A percentile compares a stretch with the other conserved stretches of the same genome.
These are phyloP conservation scores for Hibiscus syriacus DNA, from an alignment of 345 rosid species.

Conservation along the genomic window DNA sequence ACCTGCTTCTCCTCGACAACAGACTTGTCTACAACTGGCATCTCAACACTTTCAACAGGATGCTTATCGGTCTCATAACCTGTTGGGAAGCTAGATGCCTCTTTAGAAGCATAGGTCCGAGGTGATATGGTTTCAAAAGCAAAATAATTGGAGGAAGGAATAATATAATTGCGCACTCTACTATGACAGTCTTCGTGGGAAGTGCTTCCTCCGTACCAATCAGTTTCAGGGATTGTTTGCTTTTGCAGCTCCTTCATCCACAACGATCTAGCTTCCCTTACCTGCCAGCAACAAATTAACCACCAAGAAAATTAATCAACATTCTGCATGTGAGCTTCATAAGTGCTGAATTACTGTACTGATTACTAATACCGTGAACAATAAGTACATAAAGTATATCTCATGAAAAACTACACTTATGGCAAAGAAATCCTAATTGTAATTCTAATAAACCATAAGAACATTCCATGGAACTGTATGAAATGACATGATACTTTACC, in stretches of 20 bases:
- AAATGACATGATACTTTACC: neutral
- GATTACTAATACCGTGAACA: neutral
- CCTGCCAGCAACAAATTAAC: conserved; percentile 30
- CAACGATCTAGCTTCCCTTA: conserved; percentile 68
- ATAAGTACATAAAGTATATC: neutral
- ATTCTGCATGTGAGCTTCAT: neutral
- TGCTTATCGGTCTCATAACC: conserved; percentile 59
- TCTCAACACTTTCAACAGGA: conserved; percentile 40
- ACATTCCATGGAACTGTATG: neutral
- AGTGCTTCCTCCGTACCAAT: conserved; percentile 38
- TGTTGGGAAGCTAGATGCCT: conserved; percentile 27
- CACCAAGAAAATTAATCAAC: conserved; percentile 1
- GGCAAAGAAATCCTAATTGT: neutral
- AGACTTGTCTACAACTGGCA: conserved; percentile 50
- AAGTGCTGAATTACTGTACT: neutral
- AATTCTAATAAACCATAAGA: neutral
- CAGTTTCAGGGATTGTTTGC: conserved; percentile 33
- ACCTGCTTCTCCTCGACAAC: conserved; percentile 46
- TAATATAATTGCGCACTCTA: conserved; percentile 20
- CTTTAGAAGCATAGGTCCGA: conserved; percentile 22
- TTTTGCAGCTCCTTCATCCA: conserved; percentile 75
- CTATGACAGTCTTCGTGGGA: conserved; percentile 19
- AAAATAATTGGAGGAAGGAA: conserved; percentile 17
- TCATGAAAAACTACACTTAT: neutral
- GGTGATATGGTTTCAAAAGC: conserved; percentile 23